Evolutionary conservation across 1,284 basidiomycete genomes (phyloP).

Genomic region (Schizophyllum amplum): DNA sequence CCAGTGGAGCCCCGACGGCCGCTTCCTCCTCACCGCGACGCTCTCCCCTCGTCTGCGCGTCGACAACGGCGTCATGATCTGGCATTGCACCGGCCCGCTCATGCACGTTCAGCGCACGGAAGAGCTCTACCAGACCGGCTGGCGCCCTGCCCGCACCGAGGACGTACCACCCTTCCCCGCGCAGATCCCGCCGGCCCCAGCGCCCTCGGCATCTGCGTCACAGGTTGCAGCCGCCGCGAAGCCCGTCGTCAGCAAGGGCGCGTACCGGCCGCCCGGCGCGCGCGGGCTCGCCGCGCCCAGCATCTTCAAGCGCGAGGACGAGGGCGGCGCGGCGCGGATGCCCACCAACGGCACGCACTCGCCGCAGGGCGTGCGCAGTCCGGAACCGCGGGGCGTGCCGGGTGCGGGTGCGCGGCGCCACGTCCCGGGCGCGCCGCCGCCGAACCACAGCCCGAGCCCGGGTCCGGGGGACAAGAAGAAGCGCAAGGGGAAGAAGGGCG

Average conservation of each 20-base stretch:
- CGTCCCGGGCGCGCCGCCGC: slow-evolving; percentile 60
- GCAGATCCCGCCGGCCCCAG: slow-evolving; percentile 66
- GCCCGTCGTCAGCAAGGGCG: slow-evolving; percentile 56
- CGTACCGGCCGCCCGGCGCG: slow-evolving; percentile 90
- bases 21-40: slow-evolving; percentile 89
- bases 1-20: slow-evolving; percentile 94
- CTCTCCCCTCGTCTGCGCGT: slow-evolving; percentile 91
- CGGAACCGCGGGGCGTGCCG: slow-evolving; percentile 50
- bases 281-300: slow-evolving; percentile 79
- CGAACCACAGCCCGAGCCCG: slow-evolving; percentile 34
- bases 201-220: slow-evolving; percentile 43
- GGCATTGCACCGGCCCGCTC: slow-evolving; percentile 86
- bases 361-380: slow-evolving; percentile 46
- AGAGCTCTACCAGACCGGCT: slow-evolving; percentile 84
- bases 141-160: slow-evolving; percentile 71
- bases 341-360: slow-evolving; percentile 52
- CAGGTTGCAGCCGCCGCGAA: slow-evolving; percentile 32
- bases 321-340: slow-evolving; percentile 49
- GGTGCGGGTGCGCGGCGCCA: slow-evolving; percentile 32
- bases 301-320: slow-evolving; percentile 85
- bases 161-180: slow-evolving; percentile 61
- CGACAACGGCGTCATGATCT: slow-evolving; percentile 95
- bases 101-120: slow-evolving; percentile 73
- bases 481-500: slow-evolving; percentile 49
- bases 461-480: slow-evolving; percentile 36